phyloP scores from a whole-genome alignment of 768 basidiomycete genomes.

The Collybiopsis confluens region DNA sequence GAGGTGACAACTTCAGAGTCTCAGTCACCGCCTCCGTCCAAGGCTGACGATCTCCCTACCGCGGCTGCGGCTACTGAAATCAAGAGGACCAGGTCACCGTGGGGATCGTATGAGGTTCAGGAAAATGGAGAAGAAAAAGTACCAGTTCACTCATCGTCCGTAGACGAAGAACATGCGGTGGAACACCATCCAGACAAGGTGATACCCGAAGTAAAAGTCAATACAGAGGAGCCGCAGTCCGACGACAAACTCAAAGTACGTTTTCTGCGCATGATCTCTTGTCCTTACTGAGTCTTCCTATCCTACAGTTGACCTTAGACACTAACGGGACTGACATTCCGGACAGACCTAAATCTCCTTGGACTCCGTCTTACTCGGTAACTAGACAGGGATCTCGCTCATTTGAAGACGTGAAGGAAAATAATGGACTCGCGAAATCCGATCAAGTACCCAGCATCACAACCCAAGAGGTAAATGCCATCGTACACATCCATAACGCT shows the following conservation, averaged over 20 bases:
- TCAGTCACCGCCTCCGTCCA: too few species aligned
- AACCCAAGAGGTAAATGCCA: background rate
- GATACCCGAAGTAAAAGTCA: background rate
- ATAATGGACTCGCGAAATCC: constrained; percentile 10
- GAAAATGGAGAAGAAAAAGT: background rate
- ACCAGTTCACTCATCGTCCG: background rate
- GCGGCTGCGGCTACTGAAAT: background rate
- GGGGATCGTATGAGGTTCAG: constrained; percentile 10
- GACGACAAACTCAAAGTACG: background rate
- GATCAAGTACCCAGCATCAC: constrained; percentile 11
- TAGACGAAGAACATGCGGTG: background rate
- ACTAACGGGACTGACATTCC: constrained; percentile 1
- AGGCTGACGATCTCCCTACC: background rate
- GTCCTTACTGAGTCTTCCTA: background rate
- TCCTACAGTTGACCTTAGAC: constrained; percentile 2
- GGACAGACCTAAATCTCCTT: constrained; percentile 27
- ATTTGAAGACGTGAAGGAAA: background rate
- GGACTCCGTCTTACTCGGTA: constrained; percentile 33
- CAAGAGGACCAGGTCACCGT: constrained; percentile 22
- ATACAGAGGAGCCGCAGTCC: background rate
- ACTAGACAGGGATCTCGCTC: constrained; percentile 22
- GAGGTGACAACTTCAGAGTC: too few species aligned
- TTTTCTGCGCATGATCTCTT: background rate
- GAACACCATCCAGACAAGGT: background rate
- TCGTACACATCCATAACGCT: background rate